Base-by-base conservation (phyloP, 129 eudicot genomes). In the Solidago caesia region DNA sequence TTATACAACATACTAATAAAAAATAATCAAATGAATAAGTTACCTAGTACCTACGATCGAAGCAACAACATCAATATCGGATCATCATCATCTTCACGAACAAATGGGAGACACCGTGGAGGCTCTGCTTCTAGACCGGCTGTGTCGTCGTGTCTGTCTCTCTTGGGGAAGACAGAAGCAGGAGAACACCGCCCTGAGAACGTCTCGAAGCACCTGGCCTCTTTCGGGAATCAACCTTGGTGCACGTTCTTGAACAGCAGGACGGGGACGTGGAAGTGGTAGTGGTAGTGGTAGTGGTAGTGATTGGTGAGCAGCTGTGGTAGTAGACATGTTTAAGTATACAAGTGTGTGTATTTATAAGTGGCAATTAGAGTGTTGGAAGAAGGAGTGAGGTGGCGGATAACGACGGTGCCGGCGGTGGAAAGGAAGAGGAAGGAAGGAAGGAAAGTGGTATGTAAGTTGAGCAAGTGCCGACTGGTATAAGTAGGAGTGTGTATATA, bases 141-240 rank as follows among this genome's bases (percentile, higher is more conserved):
- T 74, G 7, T 13, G 56, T 25, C 44, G 51, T 39, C 9, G 42
- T 67, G 79, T 27, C 67, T 68, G 80, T 16, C 67, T 60, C 26
- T 41, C 80, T 49, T 67, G 71, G 57, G 67, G 2, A 49, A 80
- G 63, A 29, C 77, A 80, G 0, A 76, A 33, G 56, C 74, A 70
- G 4, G 76, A 70, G 11, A 79, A 75, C 41, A 71, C 74, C 15
- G 66, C 1, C 27, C 60, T 46, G 21, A 83, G 7, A 33, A 70
- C 67, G 48, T 75, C 70, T 16, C 81, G 82, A 4, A 83, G 71
- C 8, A 83, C 83, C 71, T 79, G 87, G 6, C 87, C 87, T 10
- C 87, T 21, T 55, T 62, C 44, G 4, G 87, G 87, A 62, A 83
- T 83, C 81, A 69, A 71, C 6, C 87, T 81, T 4, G 81, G 81